Percentiles rank a stretch among this genome's conserved stretches.
phyloP scores from a whole-genome alignment of 208 protist genomes.

The Crithidia thermophila region DNA sequence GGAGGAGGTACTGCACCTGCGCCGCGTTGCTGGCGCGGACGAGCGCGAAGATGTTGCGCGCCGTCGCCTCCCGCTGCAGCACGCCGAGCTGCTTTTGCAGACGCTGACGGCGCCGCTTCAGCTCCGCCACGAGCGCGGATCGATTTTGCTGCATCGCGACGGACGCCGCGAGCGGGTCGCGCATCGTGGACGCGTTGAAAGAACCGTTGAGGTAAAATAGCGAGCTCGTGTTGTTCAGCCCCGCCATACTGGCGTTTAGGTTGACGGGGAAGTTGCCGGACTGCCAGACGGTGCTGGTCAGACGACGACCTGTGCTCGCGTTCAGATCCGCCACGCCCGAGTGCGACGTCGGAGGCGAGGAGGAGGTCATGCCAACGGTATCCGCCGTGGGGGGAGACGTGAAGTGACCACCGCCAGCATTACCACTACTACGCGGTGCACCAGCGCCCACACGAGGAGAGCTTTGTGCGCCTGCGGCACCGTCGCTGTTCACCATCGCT shows the following conservation, averaged over 20 bases:
- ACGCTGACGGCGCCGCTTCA: conserved; percentile 60
- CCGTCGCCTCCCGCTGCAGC: conserved; percentile 60
- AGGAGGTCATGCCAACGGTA: too few species aligned
- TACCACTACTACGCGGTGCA: too few species aligned
- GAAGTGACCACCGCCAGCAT: too few species aligned
- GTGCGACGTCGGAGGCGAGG: too few species aligned
- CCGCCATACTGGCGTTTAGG: background rate
- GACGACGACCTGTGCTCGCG: too few species aligned
- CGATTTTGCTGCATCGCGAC: conserved; percentile 50
- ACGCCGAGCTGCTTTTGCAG: conserved; percentile 57
- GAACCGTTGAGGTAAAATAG: conserved; percentile 8
- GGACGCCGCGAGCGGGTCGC: conserved; percentile 31
- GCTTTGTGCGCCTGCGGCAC: too few species aligned
- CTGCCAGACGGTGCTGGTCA: too few species aligned
- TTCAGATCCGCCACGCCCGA: too few species aligned
- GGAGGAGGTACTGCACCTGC: conserved; percentile 77
- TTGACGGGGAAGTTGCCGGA: too few species aligned
- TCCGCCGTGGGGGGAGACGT: too few species aligned
- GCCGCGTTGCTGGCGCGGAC: conserved; percentile 79
- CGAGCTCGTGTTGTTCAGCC: background rate
- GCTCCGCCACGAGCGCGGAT: conserved; percentile 61
- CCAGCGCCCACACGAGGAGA: too few species aligned
- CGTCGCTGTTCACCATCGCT: too few species aligned
- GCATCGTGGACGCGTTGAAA: conserved; percentile 14
- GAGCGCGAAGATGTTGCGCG: conserved; percentile 80